Evolutionary conservation across 2,329 filamentous ascomycete species (phyloP), one percentile per base, ranked within the genome.

Genomic region (Chlorencoelia australis): DNA sequence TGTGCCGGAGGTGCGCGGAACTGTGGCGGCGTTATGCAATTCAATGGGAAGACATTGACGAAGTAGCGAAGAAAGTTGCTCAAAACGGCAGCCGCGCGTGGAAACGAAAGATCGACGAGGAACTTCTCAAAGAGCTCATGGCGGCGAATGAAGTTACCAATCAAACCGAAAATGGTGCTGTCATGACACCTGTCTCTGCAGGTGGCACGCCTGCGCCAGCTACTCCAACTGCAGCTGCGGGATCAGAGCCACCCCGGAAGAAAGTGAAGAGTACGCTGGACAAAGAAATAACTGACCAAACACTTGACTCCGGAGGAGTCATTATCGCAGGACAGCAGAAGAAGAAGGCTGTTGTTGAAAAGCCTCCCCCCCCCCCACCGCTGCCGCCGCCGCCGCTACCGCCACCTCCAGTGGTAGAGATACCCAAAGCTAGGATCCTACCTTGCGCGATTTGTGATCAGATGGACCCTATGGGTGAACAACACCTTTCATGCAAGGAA

Each of bases 21-120:
- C 67, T 98, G 7, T 98, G 91, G 91, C 80, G 91, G 33, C 84
- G 89, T 46, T 98, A 98, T 59, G 89, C 82, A 11, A 86, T 98
- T 43, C 85, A 93, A 48, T 98, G 86, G 78, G 91, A 96, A 59
- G 85, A 94, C 47, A 73, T 87, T 10, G 91, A 96, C 27, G 89
- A 96, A 51, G 74, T 94, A 24, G 75, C 80, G 25, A 94, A 88
- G 64, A 94, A 94, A 63, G 78, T 93, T 27, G 75, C 79, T 1
- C 76, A 82, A 45, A 75, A 79, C 30, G 84, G 86, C 28, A 82
- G 83, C 30, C 80, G 85, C 49, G 81, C 83, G 4, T 88, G 80
- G 76, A 93, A 91, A 63, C 77, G 84, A 40, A 84, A 82, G 55
- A 79, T 94, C 39, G 91, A 98, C 46, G 89, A 96, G 57, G 91